A percentile compares a stretch with the other conserved stretches of the same genome.
Evolutionary conservation across 2,329 filamentous ascomycete species (phyloP).

Genomic region (Alternaria sp.): DNA sequence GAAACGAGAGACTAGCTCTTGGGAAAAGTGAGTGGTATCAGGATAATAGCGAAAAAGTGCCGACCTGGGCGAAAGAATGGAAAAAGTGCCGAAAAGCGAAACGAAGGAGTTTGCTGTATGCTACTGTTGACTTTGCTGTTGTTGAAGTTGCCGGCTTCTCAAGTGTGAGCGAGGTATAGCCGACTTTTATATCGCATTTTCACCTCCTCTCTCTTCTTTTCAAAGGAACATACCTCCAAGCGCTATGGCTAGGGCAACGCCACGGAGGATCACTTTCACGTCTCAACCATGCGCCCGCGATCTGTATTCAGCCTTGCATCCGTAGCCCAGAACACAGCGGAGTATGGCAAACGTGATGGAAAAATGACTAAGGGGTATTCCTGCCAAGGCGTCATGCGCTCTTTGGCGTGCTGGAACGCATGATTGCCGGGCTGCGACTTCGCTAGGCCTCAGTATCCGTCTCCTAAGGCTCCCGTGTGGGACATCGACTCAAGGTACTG

Average conservation of each 20-base stretch:
- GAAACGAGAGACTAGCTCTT: conserved; percentile 50
- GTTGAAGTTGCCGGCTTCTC: conserved; percentile 41
- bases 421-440: conserved; percentile 49
- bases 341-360: conserved; percentile 14
- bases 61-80: conserved; percentile 45
- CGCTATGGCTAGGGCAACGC: conserved; percentile 30
- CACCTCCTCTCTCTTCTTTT: background rate
- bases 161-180: conserved; percentile 16
- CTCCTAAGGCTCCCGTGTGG: conserved; percentile 31
- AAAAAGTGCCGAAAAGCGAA: conserved; percentile 32
- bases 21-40: conserved; percentile 20
- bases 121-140: conserved; percentile 27
- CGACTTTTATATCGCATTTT: conserved; percentile 41
- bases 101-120: conserved; percentile 30
- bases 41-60: conserved; percentile 22
- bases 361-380: conserved; percentile 36
- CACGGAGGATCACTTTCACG: conserved; percentile 29
- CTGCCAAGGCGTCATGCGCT: conserved; percentile 44
- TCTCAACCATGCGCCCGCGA: conserved; percentile 39
- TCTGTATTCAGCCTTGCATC: conserved; percentile 21
- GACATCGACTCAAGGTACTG: conserved; percentile 24
- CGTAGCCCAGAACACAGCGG: conserved; percentile 19
- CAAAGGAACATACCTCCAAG: conserved; percentile 14
- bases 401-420: conserved; percentile 43
- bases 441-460: conserved; percentile 35